Evolutionary conservation across 345 rosid genomes (phyloP).

Genomic region (Mercurialis annua): DNA sequence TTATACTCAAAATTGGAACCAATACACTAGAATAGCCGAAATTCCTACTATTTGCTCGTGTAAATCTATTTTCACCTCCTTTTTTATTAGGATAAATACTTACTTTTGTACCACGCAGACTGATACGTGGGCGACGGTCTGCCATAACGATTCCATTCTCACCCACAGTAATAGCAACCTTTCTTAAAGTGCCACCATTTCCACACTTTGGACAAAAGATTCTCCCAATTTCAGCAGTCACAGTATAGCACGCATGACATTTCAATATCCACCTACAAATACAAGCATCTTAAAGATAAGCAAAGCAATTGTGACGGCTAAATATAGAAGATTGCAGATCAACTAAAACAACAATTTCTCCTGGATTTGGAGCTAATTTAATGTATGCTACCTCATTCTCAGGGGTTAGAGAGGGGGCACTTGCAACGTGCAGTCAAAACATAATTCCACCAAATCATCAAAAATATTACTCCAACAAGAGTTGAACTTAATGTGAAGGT

Average conservation of each 20-base stretch:
- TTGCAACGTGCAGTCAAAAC: background rate
- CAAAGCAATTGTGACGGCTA: background rate
- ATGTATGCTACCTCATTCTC: background rate
- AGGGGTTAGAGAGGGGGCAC: background rate
- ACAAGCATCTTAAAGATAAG: constrained; percentile 16
- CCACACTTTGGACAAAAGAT: constrained; percentile 94
- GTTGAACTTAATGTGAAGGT: background rate
- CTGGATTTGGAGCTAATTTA: background rate
- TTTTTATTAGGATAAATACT: constrained; percentile 11
- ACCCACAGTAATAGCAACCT: constrained; percentile 76
- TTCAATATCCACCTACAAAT: constrained; percentile 78
- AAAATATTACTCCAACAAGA: background rate
- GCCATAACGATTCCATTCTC: constrained; percentile 70
- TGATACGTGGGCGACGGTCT: constrained; percentile 60
- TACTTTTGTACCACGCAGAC: constrained; percentile 84
- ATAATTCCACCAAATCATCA: background rate
- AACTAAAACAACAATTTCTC: background rate
- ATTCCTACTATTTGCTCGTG: background rate
- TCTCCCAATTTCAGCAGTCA: constrained; percentile 80
- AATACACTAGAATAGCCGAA: background rate
- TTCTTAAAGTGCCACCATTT: constrained; percentile 87
- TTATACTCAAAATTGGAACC: background rate
- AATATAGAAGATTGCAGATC: background rate
- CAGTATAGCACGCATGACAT: constrained; percentile 93
- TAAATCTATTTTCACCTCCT: background rate